A percentile compares a stretch with the other conserved stretches of the same genome.
phyloP scores from a whole-genome alignment of 2,329 filamentous ascomycete species.

The Apiospora koreana region DNA sequence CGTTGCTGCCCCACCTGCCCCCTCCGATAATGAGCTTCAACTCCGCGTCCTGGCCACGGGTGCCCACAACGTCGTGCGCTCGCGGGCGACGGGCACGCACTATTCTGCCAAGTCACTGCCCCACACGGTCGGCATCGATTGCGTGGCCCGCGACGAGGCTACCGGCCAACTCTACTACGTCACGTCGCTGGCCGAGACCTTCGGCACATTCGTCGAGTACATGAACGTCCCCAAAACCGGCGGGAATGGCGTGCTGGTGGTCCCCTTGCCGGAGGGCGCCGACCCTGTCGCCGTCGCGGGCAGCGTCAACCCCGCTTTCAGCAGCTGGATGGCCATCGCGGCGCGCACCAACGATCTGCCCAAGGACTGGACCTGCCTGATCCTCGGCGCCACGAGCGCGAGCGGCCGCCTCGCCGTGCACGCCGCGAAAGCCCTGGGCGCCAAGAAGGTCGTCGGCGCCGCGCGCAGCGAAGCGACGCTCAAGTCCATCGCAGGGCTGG shows the following conservation, averaged over 20 bases:
- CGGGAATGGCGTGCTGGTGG: slow-evolving; percentile 38
- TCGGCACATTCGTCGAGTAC: slow-evolving; percentile 47
- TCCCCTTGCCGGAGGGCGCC: slow-evolving; percentile 44
- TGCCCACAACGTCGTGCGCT: slow-evolving; percentile 54
- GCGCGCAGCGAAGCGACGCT: slow-evolving; percentile 48
- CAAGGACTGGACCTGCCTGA: slow-evolving; percentile 46
- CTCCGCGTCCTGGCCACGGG: slow-evolving; percentile 54
- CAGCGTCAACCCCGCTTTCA: slow-evolving; percentile 55
- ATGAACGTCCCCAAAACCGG: slow-evolving; percentile 45
- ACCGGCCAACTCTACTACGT: slow-evolving; percentile 54
- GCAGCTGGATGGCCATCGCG: slow-evolving; percentile 58
- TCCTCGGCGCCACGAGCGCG: slow-evolving; percentile 54
- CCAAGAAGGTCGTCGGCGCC: slow-evolving; percentile 50
- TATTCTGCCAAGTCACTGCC: slow-evolving; percentile 52
- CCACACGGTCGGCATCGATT: slow-evolving; percentile 54
- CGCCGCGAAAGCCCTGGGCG: slow-evolving; percentile 49
- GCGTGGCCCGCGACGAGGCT: slow-evolving; percentile 46
- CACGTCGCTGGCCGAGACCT: slow-evolving; percentile 35
- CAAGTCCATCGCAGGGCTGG: slow-evolving; percentile 41
- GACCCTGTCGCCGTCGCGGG: slow-evolving; percentile 53
- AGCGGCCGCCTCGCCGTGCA: slow-evolving; percentile 52
- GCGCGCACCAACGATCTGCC: slow-evolving; percentile 42
- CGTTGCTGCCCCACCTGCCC: slow-evolving; percentile 36
- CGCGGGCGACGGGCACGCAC: slow-evolving; percentile 54
- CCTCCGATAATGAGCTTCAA: slow-evolving; percentile 41